Evolutionary conservation across 352 stramenopile genomes (phyloP).

Genomic region (Globisporangium uncinulatum): DNA sequence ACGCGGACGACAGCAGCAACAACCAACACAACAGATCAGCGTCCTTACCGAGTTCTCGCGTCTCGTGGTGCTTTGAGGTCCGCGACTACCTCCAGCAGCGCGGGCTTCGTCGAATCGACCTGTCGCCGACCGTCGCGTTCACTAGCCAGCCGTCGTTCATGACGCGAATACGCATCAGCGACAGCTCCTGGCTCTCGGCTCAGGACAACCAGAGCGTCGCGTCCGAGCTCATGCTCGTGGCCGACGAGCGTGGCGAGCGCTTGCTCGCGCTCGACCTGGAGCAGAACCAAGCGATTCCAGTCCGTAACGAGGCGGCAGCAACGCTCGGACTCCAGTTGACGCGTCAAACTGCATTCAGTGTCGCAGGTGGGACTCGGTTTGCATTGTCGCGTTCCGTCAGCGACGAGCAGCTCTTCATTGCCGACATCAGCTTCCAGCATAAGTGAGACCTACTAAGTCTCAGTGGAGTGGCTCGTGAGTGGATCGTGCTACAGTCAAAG

Average conservation of each 20-base stretch:
- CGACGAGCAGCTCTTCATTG: not conserved
- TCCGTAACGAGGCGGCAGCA: constrained; percentile 7
- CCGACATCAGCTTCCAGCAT: not conserved
- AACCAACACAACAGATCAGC: not conserved
- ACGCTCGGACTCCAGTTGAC: not conserved
- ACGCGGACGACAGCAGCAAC: not conserved
- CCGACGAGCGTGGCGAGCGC: constrained; percentile 11
- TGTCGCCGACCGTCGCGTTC: constrained; percentile 2
- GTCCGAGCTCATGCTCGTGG: constrained; percentile 16
- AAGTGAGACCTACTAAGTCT: not conserved
- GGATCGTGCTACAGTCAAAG: too few species aligned
- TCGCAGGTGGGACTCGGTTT: not conserved
- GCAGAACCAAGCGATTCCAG: constrained; percentile 8
- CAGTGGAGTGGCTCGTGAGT: too few species aligned
- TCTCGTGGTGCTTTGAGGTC: constrained; percentile 27
- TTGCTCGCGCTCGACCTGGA: constrained; percentile 25
- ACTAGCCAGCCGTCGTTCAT: constrained; percentile 5
- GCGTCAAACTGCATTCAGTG: not conserved
- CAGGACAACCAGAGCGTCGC: constrained; percentile 2
- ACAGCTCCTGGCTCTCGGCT: not conserved
- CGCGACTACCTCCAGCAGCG: constrained; percentile 28
- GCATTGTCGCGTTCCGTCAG: not conserved
- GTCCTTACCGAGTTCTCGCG: not conserved
- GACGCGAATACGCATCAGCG: not conserved
- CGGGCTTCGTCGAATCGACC: constrained; percentile 21